Base-by-base conservation (phyloP, 495 filamentous ascomycete species). In the Penicillium goetzii region DNA sequence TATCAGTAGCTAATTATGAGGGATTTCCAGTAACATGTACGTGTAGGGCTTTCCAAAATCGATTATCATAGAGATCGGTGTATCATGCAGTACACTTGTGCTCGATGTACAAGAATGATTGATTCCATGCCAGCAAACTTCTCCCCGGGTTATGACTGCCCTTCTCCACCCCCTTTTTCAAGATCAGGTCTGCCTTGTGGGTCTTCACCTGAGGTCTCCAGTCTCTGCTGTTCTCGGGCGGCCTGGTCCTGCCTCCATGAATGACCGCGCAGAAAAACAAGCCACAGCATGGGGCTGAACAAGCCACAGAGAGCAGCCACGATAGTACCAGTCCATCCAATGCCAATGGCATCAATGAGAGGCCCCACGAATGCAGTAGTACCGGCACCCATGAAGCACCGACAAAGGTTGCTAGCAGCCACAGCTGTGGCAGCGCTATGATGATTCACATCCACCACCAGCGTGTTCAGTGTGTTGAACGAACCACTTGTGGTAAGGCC, bases 391-490 rank as follows among this genome's bases (percentile, higher is more conserved):
- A 84, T 51, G 53, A 82, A 63, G 56, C 81, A 84, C 0, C 82
- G 72, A 30, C 73, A 71, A 0, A 84, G 62, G 61, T 86, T 86
- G 51, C 74, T 81, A 17, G 81, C 80, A 21, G 84, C 83, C 0
- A 73, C 70, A 0, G 80, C 78, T 2, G 80, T 80, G 0, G 81
- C 81, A 10, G 82, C 72, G 30, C 60, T 70, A 0, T 69, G 58
- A 3, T 68, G 70, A 58, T 84, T 73, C 11, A 80, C 65, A 60
- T 86, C 83, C 12, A 84, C 69, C 17, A 84, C 71, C 12, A 86
- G 67, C 0, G 76, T 77, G 50, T 66, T 78, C 51, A 80, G 55
- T 1, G 65, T 66, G 6, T 68, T 68, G 62, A 78, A 76, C 10
- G 68, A 61, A 11, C 68, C 75, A 0, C 66, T 66, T 19, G 71